These are phyloP conservation scores for Chalciporus piperatoides DNA, from an alignment of 1,284 basidiomycete genomes.

Conservation along the genomic window DNA sequence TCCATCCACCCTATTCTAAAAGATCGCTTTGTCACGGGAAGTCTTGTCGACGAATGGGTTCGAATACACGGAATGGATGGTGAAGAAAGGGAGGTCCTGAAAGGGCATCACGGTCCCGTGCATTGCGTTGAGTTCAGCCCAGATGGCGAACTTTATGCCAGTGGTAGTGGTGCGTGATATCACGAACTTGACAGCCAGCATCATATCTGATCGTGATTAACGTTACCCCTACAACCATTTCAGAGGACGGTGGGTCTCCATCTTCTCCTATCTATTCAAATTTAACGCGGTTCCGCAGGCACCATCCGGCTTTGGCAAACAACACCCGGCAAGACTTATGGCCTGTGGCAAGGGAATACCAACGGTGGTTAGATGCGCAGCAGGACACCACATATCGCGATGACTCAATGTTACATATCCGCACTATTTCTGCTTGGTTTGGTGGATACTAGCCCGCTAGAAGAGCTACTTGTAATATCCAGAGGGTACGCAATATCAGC, in stretches of 20 bases:
- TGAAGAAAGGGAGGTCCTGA: constrained; percentile 86
- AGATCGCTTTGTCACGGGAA: constrained; percentile 94
- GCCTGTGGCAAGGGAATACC: constrained; percentile 79
- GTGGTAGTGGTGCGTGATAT: constrained; percentile 77
- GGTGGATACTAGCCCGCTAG: constrained; percentile 14
- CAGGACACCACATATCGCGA: constrained; percentile 4
- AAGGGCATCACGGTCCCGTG: constrained; percentile 97
- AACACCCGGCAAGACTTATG: constrained; percentile 88
- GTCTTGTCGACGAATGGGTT: constrained; percentile 91
- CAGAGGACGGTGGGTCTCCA: constrained; percentile 66
- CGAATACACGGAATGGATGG: constrained; percentile 91
- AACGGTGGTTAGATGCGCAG: constrained; percentile 43
- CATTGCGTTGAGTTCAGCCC: constrained; percentile 93
- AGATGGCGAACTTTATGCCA: constrained; percentile 98
- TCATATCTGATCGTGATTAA: constrained; percentile 13
- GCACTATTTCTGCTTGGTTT: constrained; percentile 14
- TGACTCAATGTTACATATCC: constrained; percentile 9
- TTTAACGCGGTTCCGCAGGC: constrained; percentile 39
- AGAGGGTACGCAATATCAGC: constrained; percentile 10
- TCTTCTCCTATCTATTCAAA: not conserved
- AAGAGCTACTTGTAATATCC: constrained; percentile 19
- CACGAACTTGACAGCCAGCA: constrained; percentile 6
- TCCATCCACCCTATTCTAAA: constrained; percentile 87
- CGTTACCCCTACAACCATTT: constrained; percentile 14
- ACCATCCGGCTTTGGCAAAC: constrained; percentile 98